Percentiles rank a stretch among this genome's conserved stretches.
phyloP scores from a whole-genome alignment of 495 filamentous ascomycete species.

The Annulohypoxylon maeteangense region DNA sequence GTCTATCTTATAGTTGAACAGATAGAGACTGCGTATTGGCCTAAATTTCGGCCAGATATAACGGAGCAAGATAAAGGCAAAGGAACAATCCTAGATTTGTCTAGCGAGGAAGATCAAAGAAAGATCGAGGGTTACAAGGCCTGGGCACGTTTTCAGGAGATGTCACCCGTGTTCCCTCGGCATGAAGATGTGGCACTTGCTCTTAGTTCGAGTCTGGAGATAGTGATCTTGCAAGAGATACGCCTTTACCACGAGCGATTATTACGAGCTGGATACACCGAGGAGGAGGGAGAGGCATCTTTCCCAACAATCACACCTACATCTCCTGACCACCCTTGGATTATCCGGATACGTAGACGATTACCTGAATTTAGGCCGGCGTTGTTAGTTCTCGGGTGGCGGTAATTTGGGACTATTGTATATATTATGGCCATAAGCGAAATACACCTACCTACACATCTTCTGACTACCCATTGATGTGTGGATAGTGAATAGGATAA shows the following conservation, averaged over 20 bases:
- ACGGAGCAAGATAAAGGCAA: conserved; percentile 46
- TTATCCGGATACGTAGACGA: conserved; percentile 41
- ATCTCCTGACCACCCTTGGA: conserved; percentile 42
- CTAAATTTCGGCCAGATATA: conserved; percentile 43
- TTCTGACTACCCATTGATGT: background rate
- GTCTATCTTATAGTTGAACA: conserved; percentile 47
- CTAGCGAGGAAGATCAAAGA: conserved; percentile 38
- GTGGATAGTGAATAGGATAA: no score
- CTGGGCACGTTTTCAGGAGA: conserved; percentile 46
- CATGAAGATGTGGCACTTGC: conserved; percentile 43
- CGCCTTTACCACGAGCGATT: conserved; percentile 25
- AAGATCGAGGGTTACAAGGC: conserved; percentile 45
- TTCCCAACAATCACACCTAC: conserved; percentile 22
- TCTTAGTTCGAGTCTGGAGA: conserved; percentile 39
- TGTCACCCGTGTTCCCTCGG: conserved; percentile 44
- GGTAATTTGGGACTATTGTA: background rate
- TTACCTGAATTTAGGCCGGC: conserved; percentile 46
- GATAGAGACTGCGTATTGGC: conserved; percentile 47
- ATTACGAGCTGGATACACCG: conserved; percentile 16
- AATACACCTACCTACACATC: background rate
- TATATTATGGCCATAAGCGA: background rate
- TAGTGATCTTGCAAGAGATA: conserved; percentile 40
- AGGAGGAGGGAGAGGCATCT: conserved; percentile 2
- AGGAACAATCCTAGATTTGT: conserved; percentile 44
- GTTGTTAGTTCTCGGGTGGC: conserved; percentile 42